Conservation (phyloP, 1,284 basidiomycete species). For the Trametes polyzona region DNA sequence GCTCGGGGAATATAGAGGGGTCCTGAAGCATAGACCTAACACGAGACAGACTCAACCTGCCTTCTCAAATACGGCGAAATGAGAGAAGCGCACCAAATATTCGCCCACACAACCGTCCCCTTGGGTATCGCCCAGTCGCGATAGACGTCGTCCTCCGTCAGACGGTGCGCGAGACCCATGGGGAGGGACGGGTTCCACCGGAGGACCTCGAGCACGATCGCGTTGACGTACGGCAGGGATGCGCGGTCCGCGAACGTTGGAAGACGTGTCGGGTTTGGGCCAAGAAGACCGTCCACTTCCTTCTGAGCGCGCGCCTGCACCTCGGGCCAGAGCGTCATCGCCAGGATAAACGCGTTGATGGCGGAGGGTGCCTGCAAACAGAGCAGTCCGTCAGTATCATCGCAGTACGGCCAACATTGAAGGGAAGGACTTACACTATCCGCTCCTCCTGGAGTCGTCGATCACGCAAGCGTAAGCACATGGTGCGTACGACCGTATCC, state of each 20-base stretch:
- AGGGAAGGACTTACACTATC: conserved; percentile 35
- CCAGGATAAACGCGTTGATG: conserved; percentile 40
- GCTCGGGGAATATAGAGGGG: conserved; percentile 29
- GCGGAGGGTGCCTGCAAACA: conserved; percentile 33
- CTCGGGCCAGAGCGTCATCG: conserved; percentile 40
- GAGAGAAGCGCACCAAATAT: conserved; percentile 37
- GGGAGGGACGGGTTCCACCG: conserved; percentile 39
- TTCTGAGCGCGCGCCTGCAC: conserved; percentile 40
- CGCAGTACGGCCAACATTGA: too few species aligned
- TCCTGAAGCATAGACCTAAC: conserved; percentile 38
- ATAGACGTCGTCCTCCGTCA: conserved; percentile 36
- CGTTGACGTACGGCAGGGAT: conserved; percentile 40
- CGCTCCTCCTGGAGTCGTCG: conserved; percentile 12
- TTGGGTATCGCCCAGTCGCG: conserved; percentile 29
- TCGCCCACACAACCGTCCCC: conserved; percentile 39
- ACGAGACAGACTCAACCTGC: not conserved
- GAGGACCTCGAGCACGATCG: conserved; percentile 41
- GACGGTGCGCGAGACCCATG: conserved; percentile 33
- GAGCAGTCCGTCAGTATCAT: too few species aligned
- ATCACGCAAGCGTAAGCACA: not conserved
- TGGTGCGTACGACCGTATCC: too few species aligned
- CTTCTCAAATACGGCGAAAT: not conserved
- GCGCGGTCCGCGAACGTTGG: conserved; percentile 38
- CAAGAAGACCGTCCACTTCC: conserved; percentile 42
- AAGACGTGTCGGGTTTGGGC: conserved; percentile 29